Conservation (phyloP, 345 rosid species). For the Limnanthes douglasii region DNA sequence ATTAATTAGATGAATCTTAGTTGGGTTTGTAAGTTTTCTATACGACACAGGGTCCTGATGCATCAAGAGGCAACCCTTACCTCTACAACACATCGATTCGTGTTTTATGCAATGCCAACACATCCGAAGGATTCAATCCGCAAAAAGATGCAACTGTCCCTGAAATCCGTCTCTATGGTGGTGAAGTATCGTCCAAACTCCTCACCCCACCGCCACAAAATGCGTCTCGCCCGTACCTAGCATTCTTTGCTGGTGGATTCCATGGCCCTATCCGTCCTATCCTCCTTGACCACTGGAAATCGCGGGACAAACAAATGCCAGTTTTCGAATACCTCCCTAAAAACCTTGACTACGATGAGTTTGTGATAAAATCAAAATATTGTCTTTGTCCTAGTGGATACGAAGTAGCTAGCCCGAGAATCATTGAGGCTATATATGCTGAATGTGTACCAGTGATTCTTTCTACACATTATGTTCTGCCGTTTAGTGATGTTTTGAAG, state of each 20-base stretch:
- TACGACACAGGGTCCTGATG: no score
- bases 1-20: no score
- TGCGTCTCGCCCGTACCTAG: constrained; percentile 27
- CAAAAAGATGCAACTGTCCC: constrained; percentile 57
- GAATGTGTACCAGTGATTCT: constrained; percentile 64
- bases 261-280: constrained; percentile 52
- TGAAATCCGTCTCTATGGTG: constrained; percentile 48
- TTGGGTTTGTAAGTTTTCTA: no score
- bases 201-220: constrained; percentile 34
- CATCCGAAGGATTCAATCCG: constrained; percentile 65
- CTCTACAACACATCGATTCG: no score
- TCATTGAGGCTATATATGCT: constrained; percentile 53
- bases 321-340: constrained; percentile 34
- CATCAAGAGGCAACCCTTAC: no score
- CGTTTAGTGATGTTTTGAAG: constrained; percentile 56
- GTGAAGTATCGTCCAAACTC: constrained; percentile 31
- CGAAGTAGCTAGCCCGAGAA: constrained; percentile 78
- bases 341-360: constrained; percentile 20
- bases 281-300: constrained; percentile 45
- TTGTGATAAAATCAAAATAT: constrained; percentile 41
- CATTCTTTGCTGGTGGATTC: constrained; percentile 53
- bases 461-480: constrained; percentile 37
- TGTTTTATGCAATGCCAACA: constrained; percentile 70
- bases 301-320: constrained; percentile 36
- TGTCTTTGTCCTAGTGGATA: constrained; percentile 78